phyloP scores from a whole-genome alignment of 176 grass and related monocot genomes.

The Zea mays region Zm-B73-REFERENCE-NAM-5.0 NC_050099.1:241698501-241699000 shows the following conservation, averaged over 20 bases:
- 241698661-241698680: background rate
- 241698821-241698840: slow-evolving; percentile 99
- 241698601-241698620: background rate
- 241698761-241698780: slow-evolving; percentile 93
- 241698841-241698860: slow-evolving; percentile 99
- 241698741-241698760: slow-evolving; percentile 98
- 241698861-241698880: slow-evolving; percentile 83
- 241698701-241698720: slow-evolving; percentile 14
- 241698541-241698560: background rate
- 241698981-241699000: slow-evolving; percentile 9
- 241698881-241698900: slow-evolving; percentile 75
- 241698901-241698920: slow-evolving; percentile 88
- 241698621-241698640: background rate
- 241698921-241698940: slow-evolving; percentile 49
- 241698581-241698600: slow-evolving; percentile 6
- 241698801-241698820: slow-evolving; percentile 87
- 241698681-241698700: slow-evolving; percentile 4
- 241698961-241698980: background rate
- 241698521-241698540: background rate
- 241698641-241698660: background rate
- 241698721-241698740: slow-evolving; percentile 34
- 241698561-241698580: background rate
- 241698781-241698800: slow-evolving; percentile 90
- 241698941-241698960: background rate
- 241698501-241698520: background rate